Conservation (phyloP, 345 rosid genomes). For the Sisymbrium irio region DNA sequence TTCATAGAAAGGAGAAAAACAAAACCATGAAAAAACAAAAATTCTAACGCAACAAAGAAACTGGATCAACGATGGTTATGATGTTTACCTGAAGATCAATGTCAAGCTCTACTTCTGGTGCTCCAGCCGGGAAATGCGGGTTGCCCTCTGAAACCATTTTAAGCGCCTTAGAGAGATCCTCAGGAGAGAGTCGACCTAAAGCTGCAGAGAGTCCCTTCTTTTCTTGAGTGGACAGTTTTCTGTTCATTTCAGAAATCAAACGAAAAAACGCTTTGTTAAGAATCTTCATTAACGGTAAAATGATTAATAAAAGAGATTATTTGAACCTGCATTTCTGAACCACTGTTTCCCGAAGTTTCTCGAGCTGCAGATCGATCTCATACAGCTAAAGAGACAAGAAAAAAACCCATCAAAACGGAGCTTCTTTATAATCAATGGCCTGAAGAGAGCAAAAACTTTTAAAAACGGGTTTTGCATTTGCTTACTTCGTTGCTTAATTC, state of each 20-base stretch:
- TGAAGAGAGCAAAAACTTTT: not conserved
- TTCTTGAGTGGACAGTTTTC: slow-evolving; percentile 67
- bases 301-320: not conserved
- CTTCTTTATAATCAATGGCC: not conserved
- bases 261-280: not conserved
- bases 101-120: slow-evolving; percentile 70
- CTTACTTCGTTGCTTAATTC: slow-evolving; percentile 66
- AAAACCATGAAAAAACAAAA: not conserved
- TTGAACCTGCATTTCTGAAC: slow-evolving; percentile 66
- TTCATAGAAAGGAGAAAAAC: not conserved
- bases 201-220: slow-evolving; percentile 61
- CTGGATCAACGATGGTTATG: not conserved
- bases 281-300: not conserved
- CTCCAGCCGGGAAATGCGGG: slow-evolving; percentile 59
- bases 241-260: slow-evolving; percentile 25
- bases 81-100: slow-evolving; percentile 63
- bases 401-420: not conserved
- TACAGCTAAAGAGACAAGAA: slow-evolving; percentile 47
- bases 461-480: not conserved
- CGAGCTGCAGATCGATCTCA: slow-evolving; percentile 58
- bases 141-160: slow-evolving; percentile 71
- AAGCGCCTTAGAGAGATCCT: slow-evolving; percentile 60
- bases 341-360: slow-evolving; percentile 53
- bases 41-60: not conserved
- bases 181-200: slow-evolving; percentile 52